phyloP scores from a whole-genome alignment of 371 early-diverging fungal species.

The Conidiobolus incongruus region DNA sequence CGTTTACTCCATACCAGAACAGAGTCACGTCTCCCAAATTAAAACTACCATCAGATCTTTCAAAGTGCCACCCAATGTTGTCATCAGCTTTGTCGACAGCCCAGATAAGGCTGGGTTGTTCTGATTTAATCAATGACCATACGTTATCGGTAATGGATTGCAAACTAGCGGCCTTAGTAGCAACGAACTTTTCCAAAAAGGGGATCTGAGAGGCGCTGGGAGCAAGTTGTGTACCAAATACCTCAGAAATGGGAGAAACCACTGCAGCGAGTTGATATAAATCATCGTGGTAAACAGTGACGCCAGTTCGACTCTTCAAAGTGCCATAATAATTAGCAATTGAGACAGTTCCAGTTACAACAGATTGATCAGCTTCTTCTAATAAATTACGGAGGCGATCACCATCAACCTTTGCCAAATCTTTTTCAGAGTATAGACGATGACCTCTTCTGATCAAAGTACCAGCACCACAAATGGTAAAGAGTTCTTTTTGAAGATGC shows the following conservation, averaged over 20 bases:
- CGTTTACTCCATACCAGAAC: conserved; percentile 79
- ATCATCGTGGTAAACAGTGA: conserved; percentile 59
- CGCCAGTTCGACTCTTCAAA: conserved; percentile 30
- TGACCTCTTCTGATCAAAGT: conserved; percentile 89
- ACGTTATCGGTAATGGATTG: conserved; percentile 80
- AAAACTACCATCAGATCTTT: conserved; percentile 74
- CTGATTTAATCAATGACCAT: conserved; percentile 55
- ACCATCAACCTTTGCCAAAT: conserved; percentile 40
- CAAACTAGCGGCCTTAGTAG: conserved; percentile 45
- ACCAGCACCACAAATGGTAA: conserved; percentile 89
- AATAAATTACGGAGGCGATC: conserved; percentile 68
- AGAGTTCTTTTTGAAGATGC: conserved; percentile 87
- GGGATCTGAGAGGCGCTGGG: too few species aligned
- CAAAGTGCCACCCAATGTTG: conserved; percentile 72
- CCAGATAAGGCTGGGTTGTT: conserved; percentile 52
- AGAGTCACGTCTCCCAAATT: conserved; percentile 38
- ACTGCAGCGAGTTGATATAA: conserved; percentile 74
- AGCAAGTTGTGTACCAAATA: too few species aligned
- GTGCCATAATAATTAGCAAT: conserved; percentile 63
- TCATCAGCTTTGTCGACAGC: conserved; percentile 24
- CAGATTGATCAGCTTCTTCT: conserved; percentile 39
- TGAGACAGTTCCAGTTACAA: conserved; percentile 33
- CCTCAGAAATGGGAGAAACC: conserved; percentile 15
- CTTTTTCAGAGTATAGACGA: conserved; percentile 46
- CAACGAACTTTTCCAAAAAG: conserved; percentile 56